These are phyloP conservation scores for Cucumis sativus DNA, from an alignment of 306 rosid species.

Conservation along the genomic window DNA sequence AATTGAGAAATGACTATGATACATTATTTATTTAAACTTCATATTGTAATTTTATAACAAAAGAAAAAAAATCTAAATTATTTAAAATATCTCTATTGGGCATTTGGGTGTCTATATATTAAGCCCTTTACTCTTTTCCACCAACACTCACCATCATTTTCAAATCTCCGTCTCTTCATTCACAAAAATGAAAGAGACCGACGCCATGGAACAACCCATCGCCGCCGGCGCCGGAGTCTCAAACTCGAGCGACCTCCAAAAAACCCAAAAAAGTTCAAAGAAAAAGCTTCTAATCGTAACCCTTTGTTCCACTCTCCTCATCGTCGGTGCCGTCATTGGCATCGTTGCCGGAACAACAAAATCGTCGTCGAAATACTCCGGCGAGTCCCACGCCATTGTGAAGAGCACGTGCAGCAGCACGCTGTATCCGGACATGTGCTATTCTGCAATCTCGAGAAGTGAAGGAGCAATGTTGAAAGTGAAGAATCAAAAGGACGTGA, in stretches of 20 bases:
- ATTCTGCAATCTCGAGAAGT: conserved; percentile 34
- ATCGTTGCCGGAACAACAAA: conserved; percentile 28
- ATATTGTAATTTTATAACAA: no score
- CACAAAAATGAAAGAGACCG: conserved; percentile 10
- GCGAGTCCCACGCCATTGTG: conserved; percentile 32
- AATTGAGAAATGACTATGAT: no score
- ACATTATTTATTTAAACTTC: no score
- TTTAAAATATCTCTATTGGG: no score
- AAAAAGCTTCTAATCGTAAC: conserved; percentile 24
- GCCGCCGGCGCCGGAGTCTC: conserved; percentile 32
- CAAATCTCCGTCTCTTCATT: neutral
- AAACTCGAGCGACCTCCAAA: neutral
- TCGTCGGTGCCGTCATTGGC: conserved; percentile 23
- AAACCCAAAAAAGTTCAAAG: conserved; percentile 6
- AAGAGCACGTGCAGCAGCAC: conserved; percentile 55
- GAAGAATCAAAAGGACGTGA: conserved; percentile 31
- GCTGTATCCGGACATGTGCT: conserved; percentile 57
- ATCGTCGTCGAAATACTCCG: conserved; percentile 3
- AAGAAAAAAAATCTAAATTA: no score
- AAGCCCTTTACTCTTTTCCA: neutral
- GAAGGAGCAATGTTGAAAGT: conserved; percentile 23
- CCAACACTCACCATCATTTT: neutral
- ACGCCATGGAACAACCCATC: conserved; percentile 11
- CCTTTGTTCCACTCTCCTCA: conserved; percentile 25
- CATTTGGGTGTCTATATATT: neutral